Evolutionary conservation across 352 stramenopile genomes (phyloP).

Genomic region (Globisporangium nagaii): DNA sequence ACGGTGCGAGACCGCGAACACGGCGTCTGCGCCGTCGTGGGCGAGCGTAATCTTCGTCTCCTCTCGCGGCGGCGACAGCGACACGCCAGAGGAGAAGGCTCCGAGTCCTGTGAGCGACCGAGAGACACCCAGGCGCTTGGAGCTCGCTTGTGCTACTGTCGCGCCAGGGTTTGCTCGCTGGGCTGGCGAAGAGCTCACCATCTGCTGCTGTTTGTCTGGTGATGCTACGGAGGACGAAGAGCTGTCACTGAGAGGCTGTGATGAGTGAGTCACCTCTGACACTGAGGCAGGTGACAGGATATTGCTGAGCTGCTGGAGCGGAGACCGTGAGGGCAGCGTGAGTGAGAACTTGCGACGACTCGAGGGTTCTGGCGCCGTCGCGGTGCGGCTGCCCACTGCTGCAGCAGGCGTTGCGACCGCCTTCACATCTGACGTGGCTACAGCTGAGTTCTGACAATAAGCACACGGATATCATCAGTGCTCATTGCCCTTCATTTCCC

Average conservation of each 20-base stretch:
- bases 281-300: background rate
- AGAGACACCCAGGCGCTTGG: slow-evolving; percentile 1
- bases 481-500: no score
- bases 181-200: background rate
- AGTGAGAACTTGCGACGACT: slow-evolving; percentile 5
- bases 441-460: background rate
- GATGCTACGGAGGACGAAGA: no score
- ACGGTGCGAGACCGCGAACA: slow-evolving; percentile 44
- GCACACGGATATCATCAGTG: no score
- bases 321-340: background rate
- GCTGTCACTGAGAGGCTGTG: background rate
- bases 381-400: background rate
- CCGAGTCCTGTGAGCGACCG: background rate
- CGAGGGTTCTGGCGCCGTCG: slow-evolving; percentile 9
- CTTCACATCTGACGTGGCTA: no score
- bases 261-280: background rate
- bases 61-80: slow-evolving; percentile 21
- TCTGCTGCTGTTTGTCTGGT: background rate
- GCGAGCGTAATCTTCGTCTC: slow-evolving; percentile 58
- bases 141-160: background rate
- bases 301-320: background rate
- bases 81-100: background rate
- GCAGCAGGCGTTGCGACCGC: no score
- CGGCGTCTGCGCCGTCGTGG: slow-evolving; percentile 22
- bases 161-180: background rate